Base-by-base conservation (phyloP, 1,284 basidiomycete genomes). In the Irpex rosettiformis region DNA sequence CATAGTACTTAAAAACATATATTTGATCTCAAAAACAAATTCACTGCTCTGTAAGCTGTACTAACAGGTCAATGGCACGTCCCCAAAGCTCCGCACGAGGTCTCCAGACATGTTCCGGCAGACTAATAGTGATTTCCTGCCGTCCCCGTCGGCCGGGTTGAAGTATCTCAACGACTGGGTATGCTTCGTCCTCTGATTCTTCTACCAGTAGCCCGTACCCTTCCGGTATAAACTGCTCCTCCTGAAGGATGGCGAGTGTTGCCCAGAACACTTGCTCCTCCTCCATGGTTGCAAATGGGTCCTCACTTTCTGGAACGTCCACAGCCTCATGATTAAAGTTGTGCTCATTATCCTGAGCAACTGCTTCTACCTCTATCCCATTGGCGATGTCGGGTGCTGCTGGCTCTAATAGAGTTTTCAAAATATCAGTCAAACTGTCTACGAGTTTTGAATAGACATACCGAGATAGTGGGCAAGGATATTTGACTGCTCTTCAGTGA, bases 41-140 rank as follows among this genome's bases (percentile, higher is more conserved):
- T 13, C 22, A 18, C n/a, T 47, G 21, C 6, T 47, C 45, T 10
- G 45, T 47, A 3, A 37, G 33, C 3, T 5, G 33, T 3, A 37
- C 33, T 16, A 37, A 13, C 10, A 55, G 18, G n/a, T 55, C 54
- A 10, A 55, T 22, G 10, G 33, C 54, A 5, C 37, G 8, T 4
- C 6, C 37, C 54, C 54, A 55, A 6, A 55, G n/a, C 54, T 43
- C 54, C 24, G 54, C 54, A 11, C 54, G 13, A 21, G 54, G 21
- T 43, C 30, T 11, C 54, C 54, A 55, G 13, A 55, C 25, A 11
- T 24, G 8, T 11, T 43, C 54, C 3, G 51, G 51, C 8, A 52
- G 24, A 16, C 2, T 13, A 3, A 52, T 25, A 2, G 29, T 28
- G 27, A 52, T 30, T 25, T 52, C 51, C 29, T 24, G n/a, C 2